A percentile compares a stretch with the other conserved stretches of the same genome.
Conservation (phyloP, 75 land plant species). For the Sequoiadendron giganteum region DNA sequence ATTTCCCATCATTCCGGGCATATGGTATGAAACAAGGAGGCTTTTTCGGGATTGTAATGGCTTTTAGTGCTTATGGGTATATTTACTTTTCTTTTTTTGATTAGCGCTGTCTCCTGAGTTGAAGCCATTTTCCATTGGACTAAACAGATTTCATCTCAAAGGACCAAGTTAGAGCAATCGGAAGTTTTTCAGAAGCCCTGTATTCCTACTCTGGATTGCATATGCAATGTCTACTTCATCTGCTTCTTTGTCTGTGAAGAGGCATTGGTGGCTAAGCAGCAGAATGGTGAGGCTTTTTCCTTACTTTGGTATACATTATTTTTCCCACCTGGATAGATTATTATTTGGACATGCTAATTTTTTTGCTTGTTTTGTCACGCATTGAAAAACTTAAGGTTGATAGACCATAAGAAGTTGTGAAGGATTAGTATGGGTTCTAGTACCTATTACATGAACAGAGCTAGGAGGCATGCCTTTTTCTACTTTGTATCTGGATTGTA, state of each 20-base stretch:
- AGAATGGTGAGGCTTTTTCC: conserved; percentile 30
- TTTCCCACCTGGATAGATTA: not conserved
- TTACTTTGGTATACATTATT: no score
- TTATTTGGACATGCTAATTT: not conserved
- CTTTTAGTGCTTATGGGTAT: not conserved
- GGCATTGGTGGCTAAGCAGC: conserved; percentile 53
- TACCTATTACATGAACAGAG: no score
- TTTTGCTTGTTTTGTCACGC: not conserved
- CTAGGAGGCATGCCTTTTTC: no score
- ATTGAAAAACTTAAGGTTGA: not conserved
- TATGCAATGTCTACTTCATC: not conserved
- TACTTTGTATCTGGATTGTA: no score
- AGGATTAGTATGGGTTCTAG: not conserved
- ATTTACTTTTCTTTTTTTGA: not conserved
- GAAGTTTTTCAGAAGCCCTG: not conserved
- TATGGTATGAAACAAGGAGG: not conserved
- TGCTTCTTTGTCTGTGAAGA: conserved; percentile 21
- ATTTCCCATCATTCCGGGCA: conserved; percentile 1
- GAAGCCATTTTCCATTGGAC: not conserved
- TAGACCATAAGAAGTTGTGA: not conserved
- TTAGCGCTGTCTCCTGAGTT: not conserved
- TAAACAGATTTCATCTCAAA: not conserved
- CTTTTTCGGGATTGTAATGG: not conserved
- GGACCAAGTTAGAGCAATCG: not conserved
- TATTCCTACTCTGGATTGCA: not conserved